Evolutionary conservation across 2,329 filamentous ascomycete genomes (phyloP), one percentile per base, ranked within the genome.

Genomic region (Kalmusia sp.): DNA sequence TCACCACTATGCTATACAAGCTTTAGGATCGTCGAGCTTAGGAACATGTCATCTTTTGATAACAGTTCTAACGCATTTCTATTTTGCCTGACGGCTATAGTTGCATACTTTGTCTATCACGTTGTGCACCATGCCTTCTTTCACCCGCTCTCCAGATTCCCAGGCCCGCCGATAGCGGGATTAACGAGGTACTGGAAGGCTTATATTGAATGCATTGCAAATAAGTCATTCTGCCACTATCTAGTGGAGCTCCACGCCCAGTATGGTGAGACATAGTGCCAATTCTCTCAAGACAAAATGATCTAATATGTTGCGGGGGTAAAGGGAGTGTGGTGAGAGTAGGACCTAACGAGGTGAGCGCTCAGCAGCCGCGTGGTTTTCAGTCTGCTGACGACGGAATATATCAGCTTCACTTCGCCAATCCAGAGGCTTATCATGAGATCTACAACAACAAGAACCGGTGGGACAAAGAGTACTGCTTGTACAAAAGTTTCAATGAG

Each of bases 341-440:
- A 6, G 67, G 63, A 6, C 68, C 67, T 9, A 67, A 70, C 38
- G 66, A 69, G 61, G 67, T 64, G 60, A 14, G 38, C n/a, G n/a
- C n/a, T n/a, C n/a, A n/a, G n/a, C n/a, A n/a, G n/a, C n/a, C 34
- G 37, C 56, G n/a, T 28, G 3, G 24, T 17, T 8, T 3, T 17
- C 4, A 25, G 11, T 24, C 6, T 34, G 17, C 14, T 17, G 12
- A 27, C 22, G 41, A 71, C 44, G 21, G 50, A 78, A n/a, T n/a
- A n/a, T n/a, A n/a, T n/a, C n/a, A n/a, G 74, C 71, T 79, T 27
- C 76, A 79, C 54, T 79, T 79, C 62, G 70, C 70, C 8, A 67
- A 72, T 15, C 77, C 78, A 1, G 44, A 70, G 7, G 76, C 73
- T 21, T 80, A 79, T 57, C 64, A 76, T 54, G 75, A 76, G 31